Conservation (phyloP, 805 yeast genomes). For the Monosporozyma unispora region DNA sequence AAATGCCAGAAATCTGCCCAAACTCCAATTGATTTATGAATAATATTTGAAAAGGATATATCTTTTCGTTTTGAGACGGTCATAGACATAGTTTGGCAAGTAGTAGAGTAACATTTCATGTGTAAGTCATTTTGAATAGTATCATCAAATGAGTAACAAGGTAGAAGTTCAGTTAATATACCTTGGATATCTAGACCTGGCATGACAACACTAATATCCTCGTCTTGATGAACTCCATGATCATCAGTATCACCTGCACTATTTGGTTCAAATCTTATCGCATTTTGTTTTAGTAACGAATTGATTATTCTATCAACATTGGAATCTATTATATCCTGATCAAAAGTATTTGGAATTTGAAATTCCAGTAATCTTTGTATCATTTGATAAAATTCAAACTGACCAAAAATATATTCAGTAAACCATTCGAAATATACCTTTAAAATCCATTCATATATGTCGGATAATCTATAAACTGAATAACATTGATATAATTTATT, state of each 20-base stretch:
- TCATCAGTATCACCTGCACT: conserved; percentile 12
- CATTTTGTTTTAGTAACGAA: conserved; percentile 35
- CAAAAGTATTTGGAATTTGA: conserved; percentile 40
- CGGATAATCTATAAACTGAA: conserved; percentile 39
- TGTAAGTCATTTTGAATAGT: conserved; percentile 31
- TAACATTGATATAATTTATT: conserved; percentile 43
- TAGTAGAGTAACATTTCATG: conserved; percentile 37
- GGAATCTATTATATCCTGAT: conserved; percentile 41
- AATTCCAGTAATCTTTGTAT: conserved; percentile 43
- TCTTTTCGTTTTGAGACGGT: conserved; percentile 15
- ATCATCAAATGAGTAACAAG: conserved; percentile 28
- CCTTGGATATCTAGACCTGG: conserved; percentile 31
- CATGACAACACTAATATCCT: conserved; percentile 25
- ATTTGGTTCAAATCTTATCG: conserved; percentile 32
- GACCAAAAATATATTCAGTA: conserved; percentile 41
- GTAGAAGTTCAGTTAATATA: conserved; percentile 29
- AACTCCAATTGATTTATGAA: conserved; percentile 35
- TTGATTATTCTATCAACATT: conserved; percentile 41
- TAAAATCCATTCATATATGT: conserved; percentile 46
- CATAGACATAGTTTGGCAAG: conserved; percentile 14
- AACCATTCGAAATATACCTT: conserved; percentile 44
- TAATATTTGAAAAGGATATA: conserved; percentile 28
- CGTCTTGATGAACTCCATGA: conserved; percentile 12
- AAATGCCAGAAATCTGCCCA: conserved; percentile 65
- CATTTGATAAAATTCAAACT: conserved; percentile 44